phyloP scores from a whole-genome alignment of 2,329 filamentous ascomycete species.

The Chalara sp. region DNA sequence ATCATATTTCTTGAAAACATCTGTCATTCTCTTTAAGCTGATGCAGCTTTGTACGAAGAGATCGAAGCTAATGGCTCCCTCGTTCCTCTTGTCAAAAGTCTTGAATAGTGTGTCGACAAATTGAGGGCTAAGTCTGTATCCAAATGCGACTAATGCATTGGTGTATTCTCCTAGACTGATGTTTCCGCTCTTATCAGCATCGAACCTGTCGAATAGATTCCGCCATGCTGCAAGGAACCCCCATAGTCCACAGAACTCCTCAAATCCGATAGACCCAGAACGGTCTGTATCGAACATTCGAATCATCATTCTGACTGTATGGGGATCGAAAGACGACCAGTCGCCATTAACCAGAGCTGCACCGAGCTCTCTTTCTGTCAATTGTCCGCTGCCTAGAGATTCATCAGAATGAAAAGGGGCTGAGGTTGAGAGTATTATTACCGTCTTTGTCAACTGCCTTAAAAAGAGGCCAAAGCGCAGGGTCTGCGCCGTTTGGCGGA shows the following conservation, averaged over 20 bases:
- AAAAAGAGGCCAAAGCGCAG: slow-evolving; percentile 79
- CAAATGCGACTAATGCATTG: slow-evolving; percentile 86
- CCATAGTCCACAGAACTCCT: slow-evolving; percentile 96
- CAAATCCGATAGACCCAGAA: slow-evolving; percentile 82
- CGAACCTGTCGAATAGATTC: slow-evolving; percentile 90
- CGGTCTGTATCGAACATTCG: slow-evolving; percentile 97
- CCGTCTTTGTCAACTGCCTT: slow-evolving; percentile 83
- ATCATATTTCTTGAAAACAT: slow-evolving; percentile 98
- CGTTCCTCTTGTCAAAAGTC: slow-evolving; percentile 74
- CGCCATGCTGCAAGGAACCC: slow-evolving; percentile 93
- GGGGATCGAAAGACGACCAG: slow-evolving; percentile 86
- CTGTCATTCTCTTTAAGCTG: slow-evolving; percentile 94
- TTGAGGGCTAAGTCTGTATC: slow-evolving; percentile 77
- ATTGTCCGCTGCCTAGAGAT: slow-evolving; percentile 61
- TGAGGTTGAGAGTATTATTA: slow-evolving; percentile 26
- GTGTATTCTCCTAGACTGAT: slow-evolving; percentile 84
- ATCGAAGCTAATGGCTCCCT: slow-evolving; percentile 81
- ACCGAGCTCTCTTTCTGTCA: slow-evolving; percentile 81
- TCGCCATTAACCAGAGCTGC: slow-evolving; percentile 93
- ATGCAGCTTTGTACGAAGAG: slow-evolving; percentile 97
- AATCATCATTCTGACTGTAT: slow-evolving; percentile 98
- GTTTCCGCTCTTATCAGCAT: slow-evolving; percentile 77
- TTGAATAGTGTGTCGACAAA: slow-evolving; percentile 83
- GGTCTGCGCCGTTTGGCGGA: slow-evolving; percentile 50
- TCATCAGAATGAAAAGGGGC: not conserved